phyloP scores from a whole-genome alignment of 805 yeast genomes.

The Candida mattraensis region DNA sequence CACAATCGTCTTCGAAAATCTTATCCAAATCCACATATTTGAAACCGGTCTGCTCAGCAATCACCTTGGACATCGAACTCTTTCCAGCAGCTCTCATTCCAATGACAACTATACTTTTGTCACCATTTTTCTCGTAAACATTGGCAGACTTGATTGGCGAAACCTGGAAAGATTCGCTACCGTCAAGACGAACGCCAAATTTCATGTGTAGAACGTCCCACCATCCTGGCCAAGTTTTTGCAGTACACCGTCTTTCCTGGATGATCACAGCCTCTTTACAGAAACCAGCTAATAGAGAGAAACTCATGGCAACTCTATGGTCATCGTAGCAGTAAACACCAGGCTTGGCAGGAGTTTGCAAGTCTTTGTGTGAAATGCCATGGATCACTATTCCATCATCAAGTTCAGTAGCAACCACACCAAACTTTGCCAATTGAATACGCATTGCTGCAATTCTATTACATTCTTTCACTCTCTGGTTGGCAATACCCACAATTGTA shows the following conservation, averaged over 20 bases:
- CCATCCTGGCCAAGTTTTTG: conserved; percentile 99
- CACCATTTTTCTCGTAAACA: conserved; percentile 36
- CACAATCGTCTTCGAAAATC: conserved; percentile 56
- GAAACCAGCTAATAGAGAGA: conserved; percentile 82
- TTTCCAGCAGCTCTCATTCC: conserved; percentile 99
- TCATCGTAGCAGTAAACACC: conserved; percentile 87
- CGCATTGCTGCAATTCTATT: conserved; percentile 96
- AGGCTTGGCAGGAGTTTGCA: conserved; percentile 56
- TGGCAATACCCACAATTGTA: conserved; percentile 91
- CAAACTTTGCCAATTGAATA: conserved; percentile 82
- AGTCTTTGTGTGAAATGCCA: conserved; percentile 55
- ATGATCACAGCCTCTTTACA: conserved; percentile 59
- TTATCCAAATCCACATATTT: conserved; percentile 74
- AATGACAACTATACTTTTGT: conserved; percentile 69
- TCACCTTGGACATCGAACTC: conserved; percentile 79
- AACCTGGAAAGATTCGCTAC: conserved; percentile 50
- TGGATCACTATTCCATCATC: conserved; percentile 90
- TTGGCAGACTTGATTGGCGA: conserved; percentile 15
- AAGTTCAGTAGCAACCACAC: conserved; percentile 79
- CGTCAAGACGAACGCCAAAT: conserved; percentile 66
- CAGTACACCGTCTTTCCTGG: conserved; percentile 88
- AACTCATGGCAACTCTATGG: conserved; percentile 97
- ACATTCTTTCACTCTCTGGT: conserved; percentile 97
- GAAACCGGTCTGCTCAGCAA: conserved; percentile 68
- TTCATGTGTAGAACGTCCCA: conserved; percentile 86